These are phyloP conservation scores for Cruciata laevipes DNA, from an alignment of 257 asterid species.

Conservation along the genomic window DNA sequence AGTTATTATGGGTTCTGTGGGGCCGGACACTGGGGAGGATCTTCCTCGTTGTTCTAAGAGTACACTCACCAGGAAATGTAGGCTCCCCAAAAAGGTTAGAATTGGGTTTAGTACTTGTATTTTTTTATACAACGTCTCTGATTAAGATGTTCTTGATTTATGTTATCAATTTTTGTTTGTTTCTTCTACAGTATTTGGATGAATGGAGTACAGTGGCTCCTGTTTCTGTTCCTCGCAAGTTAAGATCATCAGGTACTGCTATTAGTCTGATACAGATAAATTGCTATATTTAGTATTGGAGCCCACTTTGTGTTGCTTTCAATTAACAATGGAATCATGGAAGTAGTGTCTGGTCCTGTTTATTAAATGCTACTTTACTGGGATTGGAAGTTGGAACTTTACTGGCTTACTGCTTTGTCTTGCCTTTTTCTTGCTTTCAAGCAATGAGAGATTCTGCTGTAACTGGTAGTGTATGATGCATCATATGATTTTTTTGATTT, in stretches of 20 bases:
- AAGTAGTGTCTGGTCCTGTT: conserved; percentile 9
- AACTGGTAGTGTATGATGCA: neutral
- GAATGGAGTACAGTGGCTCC: conserved; percentile 42
- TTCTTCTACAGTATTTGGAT: conserved; percentile 46
- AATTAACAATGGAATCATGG: neutral
- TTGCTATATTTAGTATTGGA: conserved; percentile 7
- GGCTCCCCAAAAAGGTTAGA: conserved; percentile 47
- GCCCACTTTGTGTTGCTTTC: conserved; percentile 27
- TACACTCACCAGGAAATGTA: conserved; percentile 23
- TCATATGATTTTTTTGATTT: neutral
- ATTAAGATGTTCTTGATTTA: neutral
- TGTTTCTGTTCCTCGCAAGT: conserved; percentile 65
- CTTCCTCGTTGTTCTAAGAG: conserved; percentile 28
- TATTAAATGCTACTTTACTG: conserved; percentile 4
- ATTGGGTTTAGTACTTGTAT: no score
- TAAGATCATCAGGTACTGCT: conserved; percentile 64
- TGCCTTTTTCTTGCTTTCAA: conserved; percentile 12
- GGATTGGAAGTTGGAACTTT: conserved; percentile 11
- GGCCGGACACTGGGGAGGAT: conserved; percentile 42
- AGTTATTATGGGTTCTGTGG: conserved; percentile 55
- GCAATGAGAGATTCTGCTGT: conserved; percentile 13
- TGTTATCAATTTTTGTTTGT: neutral
- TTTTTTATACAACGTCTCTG: neutral
- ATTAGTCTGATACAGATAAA: conserved; percentile 4
- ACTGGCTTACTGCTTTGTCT: neutral